phyloP scores from a whole-genome alignment of 1,284 basidiomycete species.

The Cryptococcus sp. region DNA sequence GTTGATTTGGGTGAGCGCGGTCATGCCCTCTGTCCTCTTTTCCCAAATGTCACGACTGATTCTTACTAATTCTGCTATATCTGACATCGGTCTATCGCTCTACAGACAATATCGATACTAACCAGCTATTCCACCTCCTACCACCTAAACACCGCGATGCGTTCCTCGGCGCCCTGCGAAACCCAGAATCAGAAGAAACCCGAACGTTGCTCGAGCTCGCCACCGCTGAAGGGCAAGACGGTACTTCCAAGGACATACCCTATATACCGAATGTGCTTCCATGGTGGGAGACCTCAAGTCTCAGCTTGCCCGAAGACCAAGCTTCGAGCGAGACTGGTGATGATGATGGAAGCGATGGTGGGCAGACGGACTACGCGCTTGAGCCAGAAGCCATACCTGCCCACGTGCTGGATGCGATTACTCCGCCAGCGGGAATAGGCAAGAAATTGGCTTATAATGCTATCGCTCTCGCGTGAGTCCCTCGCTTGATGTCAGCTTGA shows the following conservation, averaged over 20 bases:
- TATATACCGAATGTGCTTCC: slow-evolving; percentile 24
- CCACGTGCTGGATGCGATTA: slow-evolving; percentile 9
- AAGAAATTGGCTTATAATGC: slow-evolving; percentile 46
- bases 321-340: slow-evolving; percentile 7
- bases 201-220: slow-evolving; percentile 39
- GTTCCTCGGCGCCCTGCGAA: slow-evolving; percentile 42
- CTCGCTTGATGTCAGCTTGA: background rate
- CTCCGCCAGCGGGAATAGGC: slow-evolving; percentile 18
- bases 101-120: slow-evolving; percentile 48
- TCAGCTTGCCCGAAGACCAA: too few relatives aligned
- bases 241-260: background rate
- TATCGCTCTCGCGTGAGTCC: slow-evolving; percentile 43
- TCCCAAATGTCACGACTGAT: background rate
- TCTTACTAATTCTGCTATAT: background rate
- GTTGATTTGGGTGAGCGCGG: slow-evolving; percentile 44
- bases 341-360: background rate
- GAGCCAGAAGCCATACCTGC: slow-evolving; percentile 10
- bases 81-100: too few relatives aligned
- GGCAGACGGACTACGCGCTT: slow-evolving; percentile 2
- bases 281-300: slow-evolving; percentile 32
- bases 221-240: slow-evolving; percentile 7
- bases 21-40: background rate
- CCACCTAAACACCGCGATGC: slow-evolving; percentile 45
- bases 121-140: slow-evolving; percentile 46
- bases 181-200: slow-evolving; percentile 43